Evolutionary conservation across 805 yeast species (phyloP).

Genomic region (Sugiyamaella valdiviana): DNA sequence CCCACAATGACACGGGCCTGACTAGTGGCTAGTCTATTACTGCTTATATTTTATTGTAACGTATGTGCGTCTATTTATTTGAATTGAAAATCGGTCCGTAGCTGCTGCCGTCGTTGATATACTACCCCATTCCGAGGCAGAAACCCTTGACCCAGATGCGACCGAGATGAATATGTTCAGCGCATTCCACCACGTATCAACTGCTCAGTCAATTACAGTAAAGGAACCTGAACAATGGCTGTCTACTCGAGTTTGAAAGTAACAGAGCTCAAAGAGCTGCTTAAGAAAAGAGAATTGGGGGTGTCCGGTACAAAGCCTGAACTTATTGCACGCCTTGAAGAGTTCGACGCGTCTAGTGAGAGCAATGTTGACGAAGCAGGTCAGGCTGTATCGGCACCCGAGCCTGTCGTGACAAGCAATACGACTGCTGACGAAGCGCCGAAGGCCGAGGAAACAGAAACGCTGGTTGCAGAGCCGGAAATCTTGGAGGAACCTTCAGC

Average conservation of each 20-base stretch:
- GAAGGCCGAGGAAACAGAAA: constrained; percentile 3
- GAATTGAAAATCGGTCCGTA: too few species aligned
- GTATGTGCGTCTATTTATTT: too few species aligned
- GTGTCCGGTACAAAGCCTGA: constrained; percentile 78
- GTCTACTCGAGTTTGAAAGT: constrained; percentile 38
- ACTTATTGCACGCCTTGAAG: constrained; percentile 56
- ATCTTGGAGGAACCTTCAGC: background rate
- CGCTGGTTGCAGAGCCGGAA: background rate
- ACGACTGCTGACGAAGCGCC: background rate
- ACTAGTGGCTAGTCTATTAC: background rate
- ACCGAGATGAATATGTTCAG: too few species aligned
- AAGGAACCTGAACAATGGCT: too few species aligned
- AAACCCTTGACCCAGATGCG: too few species aligned
- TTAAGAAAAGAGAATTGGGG: constrained; percentile 62
- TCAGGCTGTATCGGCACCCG: too few species aligned
- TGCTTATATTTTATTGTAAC: background rate
- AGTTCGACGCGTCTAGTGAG: constrained; percentile 38
- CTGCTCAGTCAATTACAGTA: background rate
- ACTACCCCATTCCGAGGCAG: too few species aligned
- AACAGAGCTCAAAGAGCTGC: constrained; percentile 72
- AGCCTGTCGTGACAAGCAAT: too few species aligned
- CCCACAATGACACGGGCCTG: too few species aligned
- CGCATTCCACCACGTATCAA: background rate
- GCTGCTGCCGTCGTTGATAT: too few species aligned
- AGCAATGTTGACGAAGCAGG: background rate